Base-by-base conservation (phyloP, 169 alveolate genomes). In the Plasmodium sp. region DNA sequence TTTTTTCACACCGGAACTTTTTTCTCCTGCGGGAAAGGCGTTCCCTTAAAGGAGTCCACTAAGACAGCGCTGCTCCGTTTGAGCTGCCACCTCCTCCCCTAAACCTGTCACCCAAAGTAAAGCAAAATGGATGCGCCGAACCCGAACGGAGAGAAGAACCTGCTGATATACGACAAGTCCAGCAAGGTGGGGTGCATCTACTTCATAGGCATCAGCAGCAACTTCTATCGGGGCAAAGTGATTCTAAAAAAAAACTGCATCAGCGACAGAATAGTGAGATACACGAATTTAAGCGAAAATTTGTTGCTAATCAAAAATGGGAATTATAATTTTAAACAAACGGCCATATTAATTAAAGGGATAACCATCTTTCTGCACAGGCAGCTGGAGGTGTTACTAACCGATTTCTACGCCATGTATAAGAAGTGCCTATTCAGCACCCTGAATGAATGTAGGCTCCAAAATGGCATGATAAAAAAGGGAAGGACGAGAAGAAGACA, bases 341-440 rank as follows among this genome's bases (percentile, higher is more conserved):
- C 94, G 51, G 94, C 94, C 6, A 90, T 90, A 90, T 41, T 90
- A 90, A 90, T 90, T 43, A 90, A 90, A 90, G 94, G 94, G 27
- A 90, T 90, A 90, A 90, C 94, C 5, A 71, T 81, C 31, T 90
- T 90, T 80, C 74, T 90, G 39, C 91, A 90, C 34, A 90, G 94
- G 48, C 94, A 90, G 36, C 39, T 90, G 51, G 94, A 90, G 82
- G 90, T 90, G 48, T 67, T 90, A 39, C 54, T 90, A 27, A 67
- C 84, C 27, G 94, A 90, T 90, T 90, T 80, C 73, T 90, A 90
- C 72, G 31, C 94, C 45, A 90, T 90, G 94, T 90, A 90, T 80
- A 90, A 90, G 51, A 90, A 58, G 22, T 90, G 86, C 22, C 41
- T 90, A 80, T 90, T 39, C 48, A 80, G 83, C 45, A 79, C 67